Base-by-base conservation (phyloP, 2,329 filamentous ascomycete genomes). In the Penicillium sp. region DNA sequence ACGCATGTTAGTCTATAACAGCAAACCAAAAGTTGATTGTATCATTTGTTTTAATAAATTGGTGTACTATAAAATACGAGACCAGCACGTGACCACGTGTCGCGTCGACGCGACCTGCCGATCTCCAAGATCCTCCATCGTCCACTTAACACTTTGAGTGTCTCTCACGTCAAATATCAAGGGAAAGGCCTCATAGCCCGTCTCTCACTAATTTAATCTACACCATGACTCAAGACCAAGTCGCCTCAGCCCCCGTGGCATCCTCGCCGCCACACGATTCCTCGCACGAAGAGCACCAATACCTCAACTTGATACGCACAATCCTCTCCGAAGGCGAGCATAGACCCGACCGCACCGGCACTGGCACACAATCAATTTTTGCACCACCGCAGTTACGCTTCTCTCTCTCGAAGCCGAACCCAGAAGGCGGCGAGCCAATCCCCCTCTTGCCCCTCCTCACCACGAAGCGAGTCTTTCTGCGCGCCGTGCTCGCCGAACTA, bases 381-480 rank as follows among this genome's bases (percentile, higher is more conserved):
- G 93, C 91, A 2, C 93, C 94, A 1, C 82, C 84, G 0, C 90
- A 92, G 34, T 83, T 97, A 47, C 92, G 91, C 70, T 99, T 97
- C 81, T 81, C 82, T 43, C 89, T 99, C 61, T 89, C 88, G 61
- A 81, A 84, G 53, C 74, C 78, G 37, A 73, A 76, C 31, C 63
- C 70, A 52, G 70, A 76, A 56, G 70, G 76, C 44, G 72, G 68
- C 49, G 69, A 73, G 11, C 73, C 74, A 29, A 77, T 76, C 13
- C 86, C 88, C 2, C 81, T 97, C 66, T 84, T 99, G 20, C 94
- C 94, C 24, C 90, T 99, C 64, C 87, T 99, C 18, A 99, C 94
- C 5, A 99, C 94, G 3, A 99, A 99, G 75, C 91, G 94, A 64
- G 94, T 99, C 66, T 97, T 97, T 77, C 84, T 90, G 32, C 89